Evolutionary conservation across 768 basidiomycete species (phyloP).

Genomic region (Saitozyma podzolica): DNA sequence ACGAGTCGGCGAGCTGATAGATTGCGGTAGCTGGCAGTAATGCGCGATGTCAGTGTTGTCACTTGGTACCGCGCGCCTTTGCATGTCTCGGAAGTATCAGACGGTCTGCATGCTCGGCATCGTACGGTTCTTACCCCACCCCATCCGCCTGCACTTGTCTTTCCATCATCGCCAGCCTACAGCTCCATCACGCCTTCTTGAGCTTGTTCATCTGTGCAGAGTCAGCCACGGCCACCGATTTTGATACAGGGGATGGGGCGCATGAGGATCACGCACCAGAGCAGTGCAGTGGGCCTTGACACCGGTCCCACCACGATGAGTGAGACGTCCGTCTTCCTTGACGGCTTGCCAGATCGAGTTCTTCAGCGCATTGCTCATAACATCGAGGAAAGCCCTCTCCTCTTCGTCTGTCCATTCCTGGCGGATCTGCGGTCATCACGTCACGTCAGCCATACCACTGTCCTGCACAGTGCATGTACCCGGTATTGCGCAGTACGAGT

Average conservation of each 20-base stretch:
- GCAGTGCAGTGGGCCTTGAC: slow-evolving; percentile 17
- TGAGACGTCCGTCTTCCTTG: slow-evolving; percentile 29
- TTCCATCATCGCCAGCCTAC: not conserved
- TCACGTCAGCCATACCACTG: slow-evolving; percentile 1
- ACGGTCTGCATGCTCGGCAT: no score
- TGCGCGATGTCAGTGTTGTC: no score
- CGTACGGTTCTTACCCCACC: no score
- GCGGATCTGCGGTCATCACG: not conserved
- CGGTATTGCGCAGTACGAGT: not conserved
- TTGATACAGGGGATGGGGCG: not conserved
- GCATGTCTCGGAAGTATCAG: no score
- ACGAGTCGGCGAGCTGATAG: no score
- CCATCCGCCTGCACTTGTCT: no score
- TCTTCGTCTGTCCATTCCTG: slow-evolving; percentile 31
- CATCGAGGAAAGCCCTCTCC: slow-evolving; percentile 30
- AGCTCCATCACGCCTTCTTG: slow-evolving; percentile 9
- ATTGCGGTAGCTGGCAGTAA: no score
- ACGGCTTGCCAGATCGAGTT: slow-evolving; percentile 18
- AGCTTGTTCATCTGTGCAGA: slow-evolving; percentile 25
- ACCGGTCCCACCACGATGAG: slow-evolving; percentile 23
- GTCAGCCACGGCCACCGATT: not conserved
- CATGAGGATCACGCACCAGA: slow-evolving; percentile 20
- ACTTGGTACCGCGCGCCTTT: no score
- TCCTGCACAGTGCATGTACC: no score
- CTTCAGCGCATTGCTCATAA: slow-evolving; percentile 15